A percentile compares a stretch with the other conserved stretches of the same genome.
These are phyloP conservation scores for Pseudogymnoascus sp. DNA, from an alignment of 2,329 filamentous ascomycete genomes.

Conservation along the genomic window DNA sequence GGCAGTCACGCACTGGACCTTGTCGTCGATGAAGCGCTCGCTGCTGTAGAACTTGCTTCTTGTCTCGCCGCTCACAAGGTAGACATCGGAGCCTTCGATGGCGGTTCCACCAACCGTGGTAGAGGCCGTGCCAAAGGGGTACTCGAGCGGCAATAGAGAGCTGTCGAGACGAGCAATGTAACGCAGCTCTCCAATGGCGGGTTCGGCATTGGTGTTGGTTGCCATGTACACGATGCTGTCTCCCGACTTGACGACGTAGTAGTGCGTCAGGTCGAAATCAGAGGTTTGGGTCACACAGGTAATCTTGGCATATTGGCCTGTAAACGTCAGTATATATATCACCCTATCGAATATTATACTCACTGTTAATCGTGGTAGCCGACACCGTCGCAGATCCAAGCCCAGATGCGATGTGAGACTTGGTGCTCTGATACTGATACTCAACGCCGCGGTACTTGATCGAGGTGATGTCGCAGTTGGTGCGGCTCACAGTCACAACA, in stretches of 20 bases:
- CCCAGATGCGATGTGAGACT: conserved; percentile 50
- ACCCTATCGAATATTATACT: neutral
- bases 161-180: conserved; percentile 54
- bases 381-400: conserved; percentile 50
- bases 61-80: conserved; percentile 51
- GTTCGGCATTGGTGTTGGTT: conserved; percentile 52
- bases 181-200: conserved; percentile 50
- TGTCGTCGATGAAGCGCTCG: conserved; percentile 61
- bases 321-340: conserved; percentile 19
- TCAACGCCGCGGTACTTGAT: conserved; percentile 52
- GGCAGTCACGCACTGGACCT: conserved; percentile 52
- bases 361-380: conserved; percentile 12
- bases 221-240: conserved; percentile 52
- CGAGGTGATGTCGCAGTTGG: conserved; percentile 55
- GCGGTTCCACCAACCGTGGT: conserved; percentile 44
- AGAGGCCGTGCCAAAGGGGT: conserved; percentile 44
- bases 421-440: conserved; percentile 44
- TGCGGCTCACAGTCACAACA: conserved; percentile 41
- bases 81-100: conserved; percentile 53
- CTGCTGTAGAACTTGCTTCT: conserved; percentile 64
- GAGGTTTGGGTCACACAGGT: conserved; percentile 48
- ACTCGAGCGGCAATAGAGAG: conserved; percentile 39
- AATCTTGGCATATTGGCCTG: conserved; percentile 44
- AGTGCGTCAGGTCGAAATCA: conserved; percentile 44
- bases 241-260: conserved; percentile 51